A percentile compares a stretch with the other conserved stretches of the same genome.
These are phyloP conservation scores for Candida maesae DNA, from an alignment of 805 yeast genomes.

Conservation along the genomic window DNA sequence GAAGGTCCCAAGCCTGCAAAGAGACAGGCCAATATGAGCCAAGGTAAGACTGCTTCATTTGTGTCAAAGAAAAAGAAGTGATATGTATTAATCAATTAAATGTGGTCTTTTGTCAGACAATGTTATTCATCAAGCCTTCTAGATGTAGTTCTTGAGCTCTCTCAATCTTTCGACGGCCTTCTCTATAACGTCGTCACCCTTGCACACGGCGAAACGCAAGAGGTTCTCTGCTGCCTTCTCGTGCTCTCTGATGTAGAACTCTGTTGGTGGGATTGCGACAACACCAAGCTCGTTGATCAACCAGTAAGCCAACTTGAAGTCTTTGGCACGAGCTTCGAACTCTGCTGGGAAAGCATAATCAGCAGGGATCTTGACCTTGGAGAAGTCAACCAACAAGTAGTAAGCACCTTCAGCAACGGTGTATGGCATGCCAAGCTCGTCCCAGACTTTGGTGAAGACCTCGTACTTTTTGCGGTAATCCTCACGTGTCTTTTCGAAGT, in stretches of 20 bases:
- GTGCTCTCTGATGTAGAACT: constrained; percentile 70
- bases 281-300: constrained; percentile 88
- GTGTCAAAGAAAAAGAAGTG: constrained; percentile 17
- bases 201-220: constrained; percentile 93
- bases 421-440: constrained; percentile 84
- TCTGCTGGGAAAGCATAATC: constrained; percentile 71
- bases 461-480: constrained; percentile 70
- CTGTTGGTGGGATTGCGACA: constrained; percentile 97
- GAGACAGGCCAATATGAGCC: constrained; percentile 26
- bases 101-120: too few species aligned
- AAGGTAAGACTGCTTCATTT: constrained; percentile 25
- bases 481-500: constrained; percentile 65
- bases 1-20: constrained; percentile 55
- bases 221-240: constrained; percentile 78
- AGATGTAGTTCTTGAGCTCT: constrained; percentile 62
- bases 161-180: constrained; percentile 78
- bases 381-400: constrained; percentile 83
- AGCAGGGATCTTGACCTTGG: constrained; percentile 74
- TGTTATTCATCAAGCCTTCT: constrained; percentile 4
- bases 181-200: constrained; percentile 74
- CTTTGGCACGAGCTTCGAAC: constrained; percentile 66
- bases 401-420: constrained; percentile 93
- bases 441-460: constrained; percentile 73
- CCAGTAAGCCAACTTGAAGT: constrained; percentile 91
- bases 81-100: background rate